Evolutionary conservation across 257 asterid species (phyloP).

Genomic region (Nicotiana sylvestris): DNA sequence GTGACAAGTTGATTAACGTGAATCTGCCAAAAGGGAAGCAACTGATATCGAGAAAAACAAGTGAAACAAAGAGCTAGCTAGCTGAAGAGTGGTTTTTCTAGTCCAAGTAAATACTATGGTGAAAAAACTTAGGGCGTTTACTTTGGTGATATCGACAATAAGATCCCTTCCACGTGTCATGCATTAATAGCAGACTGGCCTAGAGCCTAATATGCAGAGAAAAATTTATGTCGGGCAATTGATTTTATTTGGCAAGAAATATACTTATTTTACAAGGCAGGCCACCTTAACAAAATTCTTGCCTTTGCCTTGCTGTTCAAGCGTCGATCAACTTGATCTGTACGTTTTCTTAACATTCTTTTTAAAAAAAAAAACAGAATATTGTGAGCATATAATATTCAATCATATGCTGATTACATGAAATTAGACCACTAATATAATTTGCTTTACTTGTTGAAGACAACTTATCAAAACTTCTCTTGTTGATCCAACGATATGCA

Average conservation of each 20-base stretch:
- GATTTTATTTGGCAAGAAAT: neutral
- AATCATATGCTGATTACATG: neutral
- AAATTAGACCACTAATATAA: neutral
- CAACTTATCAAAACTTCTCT: too few relatives aligned
- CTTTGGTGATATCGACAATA: slow-evolving; percentile 5
- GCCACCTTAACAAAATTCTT: neutral
- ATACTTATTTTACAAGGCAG: neutral
- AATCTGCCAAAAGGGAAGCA: neutral
- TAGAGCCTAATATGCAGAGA: neutral
- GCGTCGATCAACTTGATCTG: neutral
- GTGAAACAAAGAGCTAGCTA: neutral
- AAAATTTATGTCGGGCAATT: neutral
- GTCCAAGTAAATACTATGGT: neutral
- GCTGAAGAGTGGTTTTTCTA: neutral
- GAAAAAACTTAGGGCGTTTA: slow-evolving; percentile 3
- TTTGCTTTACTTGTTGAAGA: neutral
- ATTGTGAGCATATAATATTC: neutral
- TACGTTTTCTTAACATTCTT: too few relatives aligned
- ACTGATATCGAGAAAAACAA: slow-evolving; percentile 5
- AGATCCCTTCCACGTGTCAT: neutral
- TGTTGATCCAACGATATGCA: too few relatives aligned
- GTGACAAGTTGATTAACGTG: too few relatives aligned
- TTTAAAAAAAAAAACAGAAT: neutral
- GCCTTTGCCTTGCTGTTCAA: slow-evolving; percentile 4
- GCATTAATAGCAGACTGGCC: neutral